Percentiles rank a stretch among this genome's conserved stretches.
These are phyloP conservation scores for Infundibulicybe gibba DNA, from an alignment of 768 basidiomycete species.

Conservation along the genomic window DNA sequence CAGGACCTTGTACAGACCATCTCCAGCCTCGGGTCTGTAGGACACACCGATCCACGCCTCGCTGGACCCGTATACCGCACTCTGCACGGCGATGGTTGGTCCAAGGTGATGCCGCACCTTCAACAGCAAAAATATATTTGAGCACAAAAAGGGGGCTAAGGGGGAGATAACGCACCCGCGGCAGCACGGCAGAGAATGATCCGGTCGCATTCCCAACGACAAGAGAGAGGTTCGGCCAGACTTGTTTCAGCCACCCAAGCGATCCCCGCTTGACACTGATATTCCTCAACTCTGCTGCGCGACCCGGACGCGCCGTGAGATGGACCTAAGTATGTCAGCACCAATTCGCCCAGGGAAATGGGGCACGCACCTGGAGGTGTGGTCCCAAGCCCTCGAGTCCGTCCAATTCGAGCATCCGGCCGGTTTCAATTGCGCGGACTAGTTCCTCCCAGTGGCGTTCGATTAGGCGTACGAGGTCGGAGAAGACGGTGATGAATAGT, in stretches of 20 bases:
- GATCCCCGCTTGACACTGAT: slow-evolving; percentile 1
- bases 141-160: not conserved
- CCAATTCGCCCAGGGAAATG: too few species aligned
- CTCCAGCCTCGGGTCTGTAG: slow-evolving; percentile 3
- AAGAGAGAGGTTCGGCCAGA: slow-evolving; percentile 3
- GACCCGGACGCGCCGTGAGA: slow-evolving; percentile 3
- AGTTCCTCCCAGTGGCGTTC: slow-evolving; percentile 6
- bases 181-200: slow-evolving; percentile 2
- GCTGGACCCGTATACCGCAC: not conserved
- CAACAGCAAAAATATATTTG: not conserved
- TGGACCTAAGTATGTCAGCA: slow-evolving; percentile 1
- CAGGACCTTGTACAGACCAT: slow-evolving; percentile 1
- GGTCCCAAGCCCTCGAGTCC: slow-evolving; percentile 2
- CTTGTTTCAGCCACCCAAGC: slow-evolving; percentile 3
- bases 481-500: slow-evolving; percentile 5
- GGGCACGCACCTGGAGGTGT: slow-evolving; percentile 3
- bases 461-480: slow-evolving; percentile 5
- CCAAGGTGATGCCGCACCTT: slow-evolving; percentile 5
- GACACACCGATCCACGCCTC: slow-evolving; percentile 3
- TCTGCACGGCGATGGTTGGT: slow-evolving; percentile 1
- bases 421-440: slow-evolving; percentile 3
- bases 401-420: slow-evolving; percentile 2
- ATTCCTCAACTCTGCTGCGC: slow-evolving; percentile 3
- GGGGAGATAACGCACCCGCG: not conserved
- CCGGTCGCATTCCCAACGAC: slow-evolving; percentile 6